Conservation (phyloP, 2,329 filamentous ascomycete species). For the Curvularia spicifera region DNA sequence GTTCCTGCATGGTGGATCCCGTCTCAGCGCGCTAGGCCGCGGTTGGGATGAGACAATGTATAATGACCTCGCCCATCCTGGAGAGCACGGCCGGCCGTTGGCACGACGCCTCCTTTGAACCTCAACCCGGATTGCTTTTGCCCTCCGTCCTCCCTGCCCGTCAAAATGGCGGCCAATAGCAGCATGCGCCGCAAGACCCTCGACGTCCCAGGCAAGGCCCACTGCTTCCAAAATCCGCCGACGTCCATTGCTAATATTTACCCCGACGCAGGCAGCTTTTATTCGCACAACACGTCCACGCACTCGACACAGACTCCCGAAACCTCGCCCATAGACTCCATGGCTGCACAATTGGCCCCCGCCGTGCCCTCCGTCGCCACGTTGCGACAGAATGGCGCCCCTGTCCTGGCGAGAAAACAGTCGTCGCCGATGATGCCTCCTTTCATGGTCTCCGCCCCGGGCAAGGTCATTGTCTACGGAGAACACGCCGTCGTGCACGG, state of each 20-base stretch:
- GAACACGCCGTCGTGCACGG: conserved; percentile 98
- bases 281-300: conserved; percentile 32
- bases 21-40: conserved; percentile 18
- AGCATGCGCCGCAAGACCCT: conserved; percentile 33
- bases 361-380: conserved; percentile 26
- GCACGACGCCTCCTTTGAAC: conserved; percentile 22
- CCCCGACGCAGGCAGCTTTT: conserved; percentile 25
- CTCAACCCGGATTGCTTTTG: not conserved
- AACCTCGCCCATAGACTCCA: conserved; percentile 35
- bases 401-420: conserved; percentile 39
- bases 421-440: conserved; percentile 74
- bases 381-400: conserved; percentile 19
- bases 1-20: conserved; percentile 28
- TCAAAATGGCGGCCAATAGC: conserved; percentile 36
- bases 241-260: conserved; percentile 19
- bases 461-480: conserved; percentile 97
- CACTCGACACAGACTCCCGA: conserved; percentile 39
- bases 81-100: not conserved
- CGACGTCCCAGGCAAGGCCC: conserved; percentile 32
- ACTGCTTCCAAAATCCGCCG: not conserved
- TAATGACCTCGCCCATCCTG: conserved; percentile 24
- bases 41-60: conserved; percentile 16
- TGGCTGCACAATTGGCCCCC: conserved; percentile 38
- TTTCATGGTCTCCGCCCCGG: conserved; percentile 97
- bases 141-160: not conserved